These are phyloP conservation scores for Herpetomonas tarakana DNA, from an alignment of 208 protist genomes.

Conservation along the genomic window DNA sequence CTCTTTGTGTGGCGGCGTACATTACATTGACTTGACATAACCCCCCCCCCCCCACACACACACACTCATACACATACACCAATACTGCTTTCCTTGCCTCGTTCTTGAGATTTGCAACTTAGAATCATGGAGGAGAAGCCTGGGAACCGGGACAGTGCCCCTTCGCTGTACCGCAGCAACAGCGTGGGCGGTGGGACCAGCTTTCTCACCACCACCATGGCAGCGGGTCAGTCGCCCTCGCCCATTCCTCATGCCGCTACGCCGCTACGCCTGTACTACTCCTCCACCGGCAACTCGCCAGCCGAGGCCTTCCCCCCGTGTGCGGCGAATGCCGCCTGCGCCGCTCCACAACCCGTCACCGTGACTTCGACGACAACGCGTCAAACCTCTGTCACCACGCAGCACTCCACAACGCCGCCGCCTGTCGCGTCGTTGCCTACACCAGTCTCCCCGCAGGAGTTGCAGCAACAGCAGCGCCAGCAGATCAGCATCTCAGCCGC, in stretches of 20 bases:
- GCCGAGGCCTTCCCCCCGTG: not conserved
- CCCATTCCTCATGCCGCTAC: not conserved
- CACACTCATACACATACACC: no score
- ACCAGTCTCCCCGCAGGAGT: not conserved
- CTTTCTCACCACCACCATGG: no score
- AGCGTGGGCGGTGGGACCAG: no score
- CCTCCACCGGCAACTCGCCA: not conserved
- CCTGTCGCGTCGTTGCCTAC: not conserved
- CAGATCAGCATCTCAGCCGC: not conserved
- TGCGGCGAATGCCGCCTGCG: not conserved
- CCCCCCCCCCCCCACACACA: no score
- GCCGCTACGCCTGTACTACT: not conserved
- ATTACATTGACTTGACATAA: no score
- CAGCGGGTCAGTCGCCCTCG: not conserved
- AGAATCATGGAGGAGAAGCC: no score
- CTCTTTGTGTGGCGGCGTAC: no score
- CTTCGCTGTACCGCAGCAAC: no score
- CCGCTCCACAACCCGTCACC: not conserved
- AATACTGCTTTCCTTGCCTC: no score
- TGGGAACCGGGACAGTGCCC: no score
- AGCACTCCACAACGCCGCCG: not conserved
- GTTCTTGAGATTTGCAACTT: no score
- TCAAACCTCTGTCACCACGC: not conserved
- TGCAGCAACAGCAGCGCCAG: not conserved
- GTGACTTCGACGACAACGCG: no score